Conservation (phyloP, 495 filamentous ascomycete genomes). For the Symbiotaphrina buchneri region DNA sequence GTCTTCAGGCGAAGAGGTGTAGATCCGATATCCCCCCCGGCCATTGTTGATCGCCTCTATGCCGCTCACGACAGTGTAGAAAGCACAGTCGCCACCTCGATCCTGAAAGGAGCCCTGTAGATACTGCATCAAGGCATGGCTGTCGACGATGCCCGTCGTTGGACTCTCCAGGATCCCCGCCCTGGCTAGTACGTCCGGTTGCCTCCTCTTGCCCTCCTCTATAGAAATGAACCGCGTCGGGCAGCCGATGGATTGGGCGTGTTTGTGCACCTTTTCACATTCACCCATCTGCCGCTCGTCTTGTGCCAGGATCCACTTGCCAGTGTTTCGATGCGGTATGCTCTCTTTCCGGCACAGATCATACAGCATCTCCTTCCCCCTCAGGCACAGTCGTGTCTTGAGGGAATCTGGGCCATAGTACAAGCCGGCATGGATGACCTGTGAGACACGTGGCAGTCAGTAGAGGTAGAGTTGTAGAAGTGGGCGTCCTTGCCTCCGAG, state of each 20-base stretch:
- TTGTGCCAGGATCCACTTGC: slow-evolving; percentile 95
- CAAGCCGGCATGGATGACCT: slow-evolving; percentile 90
- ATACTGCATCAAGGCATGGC: slow-evolving; percentile 60
- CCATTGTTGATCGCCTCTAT: slow-evolving; percentile 24
- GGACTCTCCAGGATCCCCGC: slow-evolving; percentile 61
- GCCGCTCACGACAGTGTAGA: slow-evolving; percentile 33
- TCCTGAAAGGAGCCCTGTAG: slow-evolving; percentile 61
- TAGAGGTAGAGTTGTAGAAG: neutral
- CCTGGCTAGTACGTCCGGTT: slow-evolving; percentile 50
- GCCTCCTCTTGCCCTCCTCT: slow-evolving; percentile 34
- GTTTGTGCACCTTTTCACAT: slow-evolving; percentile 29
- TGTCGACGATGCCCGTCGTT: slow-evolving; percentile 79
- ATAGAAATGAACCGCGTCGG: slow-evolving; percentile 46
- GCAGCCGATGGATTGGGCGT: slow-evolving; percentile 40
- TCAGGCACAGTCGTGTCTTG: slow-evolving; percentile 68
- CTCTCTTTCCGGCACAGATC: slow-evolving; percentile 38
- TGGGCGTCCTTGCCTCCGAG: slow-evolving; percentile 40
- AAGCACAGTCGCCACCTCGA: slow-evolving; percentile 46
- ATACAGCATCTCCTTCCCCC: slow-evolving; percentile 58
- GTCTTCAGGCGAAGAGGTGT: slow-evolving; percentile 20
- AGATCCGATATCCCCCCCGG: slow-evolving; percentile 26
- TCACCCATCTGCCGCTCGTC: slow-evolving; percentile 39
- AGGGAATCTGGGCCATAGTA: slow-evolving; percentile 64
- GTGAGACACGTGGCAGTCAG: neutral
- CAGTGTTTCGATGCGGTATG: slow-evolving; percentile 51